Evolutionary conservation across 1,284 basidiomycete species (phyloP).

Genomic region (Schizopora paradoxa): DNA sequence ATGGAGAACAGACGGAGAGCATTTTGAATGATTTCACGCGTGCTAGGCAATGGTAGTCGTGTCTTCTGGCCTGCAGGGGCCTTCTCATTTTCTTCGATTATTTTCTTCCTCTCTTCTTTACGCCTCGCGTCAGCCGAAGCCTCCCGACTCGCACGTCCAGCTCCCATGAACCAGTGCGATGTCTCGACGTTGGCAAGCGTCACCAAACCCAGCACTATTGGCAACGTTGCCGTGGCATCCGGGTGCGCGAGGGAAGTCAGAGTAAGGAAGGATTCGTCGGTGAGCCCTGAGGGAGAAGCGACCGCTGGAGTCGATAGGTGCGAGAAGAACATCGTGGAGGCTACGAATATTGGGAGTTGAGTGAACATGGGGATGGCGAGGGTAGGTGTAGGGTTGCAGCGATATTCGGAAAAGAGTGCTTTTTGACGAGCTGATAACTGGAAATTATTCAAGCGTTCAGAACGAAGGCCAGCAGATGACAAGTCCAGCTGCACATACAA

Average conservation of each 20-base stretch:
- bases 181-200: constrained; percentile 78
- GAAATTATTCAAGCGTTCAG: constrained; percentile 24
- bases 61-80: constrained; percentile 29
- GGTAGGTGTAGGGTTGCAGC: constrained; percentile 53
- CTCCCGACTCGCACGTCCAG: constrained; percentile 36
- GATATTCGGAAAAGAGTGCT: constrained; percentile 52
- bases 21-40: constrained; percentile 55
- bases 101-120: constrained; percentile 42
- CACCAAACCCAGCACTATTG: constrained; percentile 65
- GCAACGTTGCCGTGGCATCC: constrained; percentile 66
- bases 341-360: constrained; percentile 71
- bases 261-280: constrained; percentile 69
- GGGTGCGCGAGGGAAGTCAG: constrained; percentile 64
- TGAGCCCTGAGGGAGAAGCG: constrained; percentile 64
- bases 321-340: constrained; percentile 54
- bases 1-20: constrained; percentile 59
- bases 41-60: constrained; percentile 38
- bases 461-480: no score
- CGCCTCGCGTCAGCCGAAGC: constrained; percentile 33
- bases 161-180: constrained; percentile 61
- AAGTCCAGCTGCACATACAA: no score
- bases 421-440: constrained; percentile 55
- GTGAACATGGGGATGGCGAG: constrained; percentile 58
- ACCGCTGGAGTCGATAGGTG: constrained; percentile 48
- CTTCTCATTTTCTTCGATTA: constrained; percentile 28